Evolutionary conservation across 768 basidiomycete species (phyloP), one percentile per base, ranked within the genome.

Genomic region (Steccherinum ochraceum): DNA sequence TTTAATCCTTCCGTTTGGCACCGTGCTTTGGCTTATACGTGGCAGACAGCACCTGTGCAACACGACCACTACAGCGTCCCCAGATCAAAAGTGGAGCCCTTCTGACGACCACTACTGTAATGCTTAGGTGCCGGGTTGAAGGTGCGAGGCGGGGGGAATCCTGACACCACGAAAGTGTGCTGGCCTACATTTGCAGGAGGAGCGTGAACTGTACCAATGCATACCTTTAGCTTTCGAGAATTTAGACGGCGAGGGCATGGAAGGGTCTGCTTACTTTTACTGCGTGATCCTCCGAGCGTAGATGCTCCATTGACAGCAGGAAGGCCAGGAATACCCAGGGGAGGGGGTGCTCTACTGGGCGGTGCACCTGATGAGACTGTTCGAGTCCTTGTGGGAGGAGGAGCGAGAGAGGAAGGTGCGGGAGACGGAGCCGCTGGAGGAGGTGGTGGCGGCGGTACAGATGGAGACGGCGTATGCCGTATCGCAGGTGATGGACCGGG

Each of bases 121-220:
- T 71, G 70, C 61, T 75, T 84, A 24, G 63, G 58, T 25, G 63
- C 69, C 4, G 65, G 60, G 27, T 64, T 63, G 64, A 90, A 92
- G 23, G 72, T 71, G 39, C 88, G 79, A 3, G 90, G 90, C 12
- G 82, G 81, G 1, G 90, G 90, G 62, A 92, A 90, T 46, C 83
- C 87, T 12, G 72, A 69, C n/a, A 83, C 77, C 5, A 87, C 88
- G 62, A 90, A 93, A 13, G 74, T 82, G 60, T 89, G 84, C 20
- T 74, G 64, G 7, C 88, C 88, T 40, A 76, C 78, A 49, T 74
- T 79, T 2, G 88, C 79, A 21, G 81, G 81, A 4, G 80, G 80
- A 3, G 77, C 70, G 19, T 80, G 76, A 43, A 79, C 78, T 80
- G n/a, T n/a, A 51, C 30, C 7, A 35, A 35, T 35, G 16, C 30